phyloP scores from a whole-genome alignment of 495 filamentous ascomycete genomes.

The Daldinia caldariorum region DNA sequence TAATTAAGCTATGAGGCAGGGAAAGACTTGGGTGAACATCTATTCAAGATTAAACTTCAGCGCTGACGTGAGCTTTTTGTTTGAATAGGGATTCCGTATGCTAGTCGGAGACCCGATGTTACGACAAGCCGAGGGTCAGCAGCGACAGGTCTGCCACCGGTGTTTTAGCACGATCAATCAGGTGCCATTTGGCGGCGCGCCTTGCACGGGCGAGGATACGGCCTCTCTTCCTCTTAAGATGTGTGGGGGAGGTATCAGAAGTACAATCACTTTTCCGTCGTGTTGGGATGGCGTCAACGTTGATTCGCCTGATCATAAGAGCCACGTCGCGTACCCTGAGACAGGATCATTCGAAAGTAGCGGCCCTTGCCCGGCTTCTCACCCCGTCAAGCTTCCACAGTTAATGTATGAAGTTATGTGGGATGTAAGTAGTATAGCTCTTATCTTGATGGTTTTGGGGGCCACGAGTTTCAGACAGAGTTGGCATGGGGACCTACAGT shows the following conservation, averaged over 20 bases:
- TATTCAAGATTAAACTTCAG: background rate
- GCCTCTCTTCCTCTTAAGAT: slow-evolving; percentile 42
- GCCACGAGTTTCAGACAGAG: background rate
- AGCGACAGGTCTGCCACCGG: slow-evolving; percentile 52
- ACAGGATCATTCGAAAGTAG: slow-evolving; percentile 46
- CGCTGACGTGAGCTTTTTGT: slow-evolving; percentile 2
- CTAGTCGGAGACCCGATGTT: slow-evolving; percentile 69
- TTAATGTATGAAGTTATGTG: slow-evolving; percentile 55
- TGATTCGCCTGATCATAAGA: slow-evolving; percentile 53
- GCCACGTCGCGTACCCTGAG: slow-evolving; percentile 51
- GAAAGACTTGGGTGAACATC: slow-evolving; percentile 6
- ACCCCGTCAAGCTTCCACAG: slow-evolving; percentile 50
- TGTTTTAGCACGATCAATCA: slow-evolving; percentile 50
- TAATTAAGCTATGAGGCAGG: background rate
- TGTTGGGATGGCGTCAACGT: slow-evolving; percentile 57
- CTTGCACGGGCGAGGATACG: slow-evolving; percentile 52
- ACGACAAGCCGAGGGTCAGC: slow-evolving; percentile 52
- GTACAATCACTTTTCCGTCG: slow-evolving; percentile 54
- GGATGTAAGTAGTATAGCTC: slow-evolving; percentile 40
- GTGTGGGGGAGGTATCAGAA: slow-evolving; percentile 51
- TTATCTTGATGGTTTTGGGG: background rate
- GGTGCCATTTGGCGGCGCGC: slow-evolving; percentile 48
- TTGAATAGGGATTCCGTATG: slow-evolving; percentile 72
- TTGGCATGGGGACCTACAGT: background rate
- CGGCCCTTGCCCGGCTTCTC: slow-evolving; percentile 51